Evolutionary conservation across 1,139 yeast species (phyloP).

Genomic region (Hyphopichia wangnamkhiaoensis): DNA sequence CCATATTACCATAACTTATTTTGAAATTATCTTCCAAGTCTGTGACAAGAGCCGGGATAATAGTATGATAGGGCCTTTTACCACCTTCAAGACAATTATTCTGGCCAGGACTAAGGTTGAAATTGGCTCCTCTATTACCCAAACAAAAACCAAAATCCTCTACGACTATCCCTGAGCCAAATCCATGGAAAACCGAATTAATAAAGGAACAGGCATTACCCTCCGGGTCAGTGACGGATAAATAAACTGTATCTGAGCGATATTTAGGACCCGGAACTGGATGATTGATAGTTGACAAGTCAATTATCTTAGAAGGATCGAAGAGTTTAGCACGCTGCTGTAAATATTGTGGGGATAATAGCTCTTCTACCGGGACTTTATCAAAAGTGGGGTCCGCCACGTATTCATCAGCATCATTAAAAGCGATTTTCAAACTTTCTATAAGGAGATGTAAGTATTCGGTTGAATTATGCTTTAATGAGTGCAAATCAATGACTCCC

Average conservation of each 20-base stretch:
- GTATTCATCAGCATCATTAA: slow-evolving; percentile 75
- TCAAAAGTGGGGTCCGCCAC: slow-evolving; percentile 61
- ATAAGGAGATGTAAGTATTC: slow-evolving; percentile 70
- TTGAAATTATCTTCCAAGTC: background rate
- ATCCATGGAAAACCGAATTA: slow-evolving; percentile 69
- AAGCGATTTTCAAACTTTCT: slow-evolving; percentile 72
- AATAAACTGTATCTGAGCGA: slow-evolving; percentile 77
- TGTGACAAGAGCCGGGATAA: slow-evolving; percentile 75
- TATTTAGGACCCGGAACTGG: slow-evolving; percentile 65
- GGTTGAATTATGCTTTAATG: slow-evolving; percentile 63
- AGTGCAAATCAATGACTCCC: slow-evolving; percentile 45
- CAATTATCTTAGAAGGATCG: slow-evolving; percentile 36
- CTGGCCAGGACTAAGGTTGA: slow-evolving; percentile 59
- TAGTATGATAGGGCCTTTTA: slow-evolving; percentile 82
- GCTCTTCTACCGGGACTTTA: slow-evolving; percentile 33
- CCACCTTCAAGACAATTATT: slow-evolving; percentile 66
- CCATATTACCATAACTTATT: slow-evolving; percentile 75
- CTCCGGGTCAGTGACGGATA: slow-evolving; percentile 64
- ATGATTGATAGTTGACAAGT: slow-evolving; percentile 44
- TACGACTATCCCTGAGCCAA: slow-evolving; percentile 75
- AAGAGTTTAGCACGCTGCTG: slow-evolving; percentile 51
- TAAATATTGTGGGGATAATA: slow-evolving; percentile 48
- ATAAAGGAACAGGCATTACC: slow-evolving; percentile 86
- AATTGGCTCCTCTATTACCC: slow-evolving; percentile 78
- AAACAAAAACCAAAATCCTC: slow-evolving; percentile 68